Evolutionary conservation across 2,329 filamentous ascomycete genomes (phyloP).

Genomic region (Xylariomycetidae sp.): DNA sequence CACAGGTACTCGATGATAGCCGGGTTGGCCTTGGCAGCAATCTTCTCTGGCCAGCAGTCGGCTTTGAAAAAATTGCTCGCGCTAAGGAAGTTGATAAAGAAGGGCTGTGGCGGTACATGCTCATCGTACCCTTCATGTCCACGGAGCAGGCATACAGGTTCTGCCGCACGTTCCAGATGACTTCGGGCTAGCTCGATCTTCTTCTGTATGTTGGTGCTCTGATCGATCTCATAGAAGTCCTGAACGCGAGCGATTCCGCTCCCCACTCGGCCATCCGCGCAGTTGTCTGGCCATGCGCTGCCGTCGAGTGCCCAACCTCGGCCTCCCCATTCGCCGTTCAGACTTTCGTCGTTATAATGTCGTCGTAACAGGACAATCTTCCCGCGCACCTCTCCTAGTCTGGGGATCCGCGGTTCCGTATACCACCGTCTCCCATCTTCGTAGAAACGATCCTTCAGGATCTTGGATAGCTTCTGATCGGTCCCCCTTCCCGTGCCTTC

Average conservation of each 20-base stretch:
- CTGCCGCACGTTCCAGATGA: slow-evolving; percentile 70
- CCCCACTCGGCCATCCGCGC: slow-evolving; percentile 64
- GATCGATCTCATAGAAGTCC: slow-evolving; percentile 87
- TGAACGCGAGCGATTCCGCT: slow-evolving; percentile 79
- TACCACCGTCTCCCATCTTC: slow-evolving; percentile 62
- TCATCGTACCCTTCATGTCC: slow-evolving; percentile 24
- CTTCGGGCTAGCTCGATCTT: slow-evolving; percentile 73
- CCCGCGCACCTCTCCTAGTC: slow-evolving; percentile 72
- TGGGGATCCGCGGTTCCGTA: slow-evolving; percentile 71
- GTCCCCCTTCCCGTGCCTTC: slow-evolving; percentile 79
- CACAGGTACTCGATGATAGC: slow-evolving; percentile 62
- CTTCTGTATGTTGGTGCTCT: slow-evolving; percentile 68
- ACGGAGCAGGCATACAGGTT: slow-evolving; percentile 42
- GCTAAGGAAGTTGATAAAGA: slow-evolving; percentile 87
- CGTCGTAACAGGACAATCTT: slow-evolving; percentile 81
- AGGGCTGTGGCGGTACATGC: slow-evolving; percentile 43
- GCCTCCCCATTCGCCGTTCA: slow-evolving; percentile 46
- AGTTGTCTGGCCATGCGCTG: slow-evolving; percentile 81
- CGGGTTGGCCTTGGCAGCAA: slow-evolving; percentile 84
- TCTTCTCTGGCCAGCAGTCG: slow-evolving; percentile 87
- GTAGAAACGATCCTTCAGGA: slow-evolving; percentile 71
- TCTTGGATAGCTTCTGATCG: slow-evolving; percentile 71
- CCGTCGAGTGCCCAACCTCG: slow-evolving; percentile 57
- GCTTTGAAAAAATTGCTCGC: slow-evolving; percentile 93
- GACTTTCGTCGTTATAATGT: slow-evolving; percentile 60